These are phyloP conservation scores for Trypanosoma mega DNA, from an alignment of 208 protist species.

Conservation along the genomic window DNA sequence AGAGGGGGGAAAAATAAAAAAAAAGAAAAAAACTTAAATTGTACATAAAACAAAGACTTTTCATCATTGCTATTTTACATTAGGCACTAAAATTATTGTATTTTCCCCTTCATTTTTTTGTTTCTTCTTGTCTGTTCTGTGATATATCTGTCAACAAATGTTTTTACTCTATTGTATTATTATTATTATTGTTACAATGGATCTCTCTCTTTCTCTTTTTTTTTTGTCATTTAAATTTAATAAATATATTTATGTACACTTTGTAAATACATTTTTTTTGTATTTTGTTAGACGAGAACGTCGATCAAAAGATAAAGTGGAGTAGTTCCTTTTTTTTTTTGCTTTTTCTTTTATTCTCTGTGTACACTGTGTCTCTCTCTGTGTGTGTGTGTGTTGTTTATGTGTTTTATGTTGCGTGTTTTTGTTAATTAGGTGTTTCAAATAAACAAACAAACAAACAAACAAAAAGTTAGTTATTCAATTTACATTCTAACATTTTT, in stretches of 20 bases:
- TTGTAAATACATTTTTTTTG: too few relatives aligned
- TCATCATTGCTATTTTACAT: too few relatives aligned
- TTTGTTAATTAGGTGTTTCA: too few relatives aligned
- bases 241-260: slow-evolving; percentile 10
- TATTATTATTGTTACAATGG: not conserved
- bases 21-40: too few relatives aligned
- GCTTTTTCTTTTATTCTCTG: slow-evolving; percentile 16
- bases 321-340: slow-evolving; percentile 1
- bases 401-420: not conserved
- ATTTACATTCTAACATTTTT: slow-evolving; percentile 13
- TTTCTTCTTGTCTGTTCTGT: too few relatives aligned
- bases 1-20: slow-evolving; percentile 4
- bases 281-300: too few relatives aligned
- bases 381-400: slow-evolving; percentile 3
- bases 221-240: slow-evolving; percentile 15
- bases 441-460: slow-evolving; percentile 11
- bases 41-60: too few relatives aligned
- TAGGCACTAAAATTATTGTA: not conserved
- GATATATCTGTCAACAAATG: too few relatives aligned
- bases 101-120: not conserved
- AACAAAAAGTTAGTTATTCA: slow-evolving; percentile 12
- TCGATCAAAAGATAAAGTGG: not conserved
- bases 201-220: slow-evolving; percentile 1
- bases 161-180: too few relatives aligned
- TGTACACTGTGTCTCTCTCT: too few relatives aligned